phyloP scores from a whole-genome alignment of 192 early-diverging fungal genomes.

The Diversispora epigaea region DNA sequence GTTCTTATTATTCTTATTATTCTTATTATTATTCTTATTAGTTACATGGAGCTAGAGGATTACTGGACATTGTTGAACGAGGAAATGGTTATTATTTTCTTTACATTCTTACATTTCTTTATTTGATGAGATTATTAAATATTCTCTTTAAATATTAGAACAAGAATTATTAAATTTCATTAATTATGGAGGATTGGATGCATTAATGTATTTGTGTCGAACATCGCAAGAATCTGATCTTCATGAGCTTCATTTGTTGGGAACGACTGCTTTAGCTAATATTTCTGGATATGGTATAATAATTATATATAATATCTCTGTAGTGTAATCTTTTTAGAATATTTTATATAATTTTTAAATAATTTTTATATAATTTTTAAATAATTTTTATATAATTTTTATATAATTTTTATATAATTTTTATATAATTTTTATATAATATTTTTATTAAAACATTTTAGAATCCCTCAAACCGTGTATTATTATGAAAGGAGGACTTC shows the following conservation, averaged over 20 bases:
- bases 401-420: not conserved
- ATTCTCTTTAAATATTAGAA: conserved; percentile 34
- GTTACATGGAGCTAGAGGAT: conserved; percentile 52
- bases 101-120: not conserved
- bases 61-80: conserved; percentile 51
- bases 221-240: conserved; percentile 41
- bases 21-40: conserved; percentile 6
- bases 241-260: conserved; percentile 52
- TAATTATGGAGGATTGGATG: conserved; percentile 55
- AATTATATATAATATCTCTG: not conserved
- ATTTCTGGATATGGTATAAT: conserved; percentile 50
- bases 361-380: not conserved
- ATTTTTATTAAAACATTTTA: conserved; percentile 21
- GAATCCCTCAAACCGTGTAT: conserved; percentile 50
- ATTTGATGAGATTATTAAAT: not conserved
- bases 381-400: not conserved
- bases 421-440: not conserved
- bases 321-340: no score
- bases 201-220: conserved; percentile 51
- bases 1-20: conserved; percentile 1
- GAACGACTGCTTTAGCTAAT: conserved; percentile 50
- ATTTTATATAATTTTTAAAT: not conserved
- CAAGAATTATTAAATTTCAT: conserved; percentile 46
- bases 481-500: conserved; percentile 52
- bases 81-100: conserved; percentile 47